Conservation (phyloP, 345 rosid genomes). For the Viola odorata region DNA sequence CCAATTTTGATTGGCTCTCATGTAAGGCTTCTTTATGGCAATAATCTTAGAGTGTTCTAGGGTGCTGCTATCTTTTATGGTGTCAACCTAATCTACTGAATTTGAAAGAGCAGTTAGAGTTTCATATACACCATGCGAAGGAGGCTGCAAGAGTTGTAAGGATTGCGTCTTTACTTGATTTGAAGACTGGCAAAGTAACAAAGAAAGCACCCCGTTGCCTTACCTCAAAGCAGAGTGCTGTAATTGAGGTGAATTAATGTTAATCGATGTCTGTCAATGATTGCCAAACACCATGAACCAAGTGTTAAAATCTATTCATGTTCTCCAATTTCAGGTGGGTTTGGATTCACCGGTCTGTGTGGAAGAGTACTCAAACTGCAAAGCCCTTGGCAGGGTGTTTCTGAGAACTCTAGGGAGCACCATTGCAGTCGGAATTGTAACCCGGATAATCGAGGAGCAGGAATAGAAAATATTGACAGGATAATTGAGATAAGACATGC, state of each 20-base stretch:
- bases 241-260: slow-evolving; percentile 53
- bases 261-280: neutral
- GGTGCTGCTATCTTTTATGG: neutral
- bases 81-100: slow-evolving; percentile 12
- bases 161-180: slow-evolving; percentile 61
- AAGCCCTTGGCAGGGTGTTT: slow-evolving; percentile 84
- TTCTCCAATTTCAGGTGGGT: slow-evolving; percentile 43
- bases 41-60: neutral
- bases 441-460: slow-evolving; percentile 51
- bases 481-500: too few relatives aligned
- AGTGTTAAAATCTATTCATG: neutral
- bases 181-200: slow-evolving; percentile 75
- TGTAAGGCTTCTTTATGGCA: slow-evolving; percentile 30
- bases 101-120: slow-evolving; percentile 59
- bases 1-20: slow-evolving; percentile 85
- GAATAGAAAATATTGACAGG: neutral
- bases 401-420: slow-evolving; percentile 80
- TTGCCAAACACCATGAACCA: neutral
- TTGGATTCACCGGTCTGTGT: slow-evolving; percentile 60
- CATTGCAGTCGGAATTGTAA: slow-evolving; percentile 60
- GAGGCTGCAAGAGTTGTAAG: slow-evolving; percentile 70
- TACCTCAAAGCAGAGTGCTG: slow-evolving; percentile 68
- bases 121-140: slow-evolving; percentile 80
- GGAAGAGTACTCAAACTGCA: slow-evolving; percentile 58
- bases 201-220: slow-evolving; percentile 84